Conservation (phyloP, 1,284 basidiomycete species). For the Kalmanozyma brasiliensis region DNA sequence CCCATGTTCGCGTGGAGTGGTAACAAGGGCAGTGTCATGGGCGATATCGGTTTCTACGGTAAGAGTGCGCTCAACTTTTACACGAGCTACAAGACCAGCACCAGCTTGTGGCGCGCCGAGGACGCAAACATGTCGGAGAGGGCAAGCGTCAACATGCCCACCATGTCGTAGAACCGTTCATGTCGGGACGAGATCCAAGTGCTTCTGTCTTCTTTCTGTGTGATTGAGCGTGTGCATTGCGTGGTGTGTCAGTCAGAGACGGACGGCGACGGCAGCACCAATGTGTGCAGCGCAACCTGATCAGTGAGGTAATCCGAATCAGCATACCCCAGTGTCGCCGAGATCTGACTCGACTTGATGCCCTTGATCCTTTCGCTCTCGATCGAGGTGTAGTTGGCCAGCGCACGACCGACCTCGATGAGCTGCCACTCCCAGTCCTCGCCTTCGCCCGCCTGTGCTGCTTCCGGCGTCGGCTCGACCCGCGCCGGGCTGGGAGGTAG, state of each 20-base stretch:
- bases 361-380: slow-evolving; percentile 91
- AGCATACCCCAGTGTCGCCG: slow-evolving; percentile 85
- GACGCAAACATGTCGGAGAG: slow-evolving; percentile 49
- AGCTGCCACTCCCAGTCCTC: slow-evolving; percentile 75
- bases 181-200: too few relatives aligned
- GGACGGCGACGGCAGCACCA: slow-evolving; percentile 18
- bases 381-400: slow-evolving; percentile 94
- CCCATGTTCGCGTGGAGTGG: slow-evolving; percentile 94
- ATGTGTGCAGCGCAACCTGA: slow-evolving; percentile 55
- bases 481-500: neutral
- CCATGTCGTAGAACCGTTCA: slow-evolving; percentile 44
- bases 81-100: slow-evolving; percentile 57
- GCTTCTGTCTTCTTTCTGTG: neutral
- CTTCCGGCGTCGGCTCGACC: neutral
- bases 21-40: slow-evolving; percentile 87
- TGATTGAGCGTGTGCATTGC: neutral
- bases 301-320: slow-evolving; percentile 97
- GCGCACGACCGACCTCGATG: slow-evolving; percentile 88
- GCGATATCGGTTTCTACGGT: slow-evolving; percentile 69
- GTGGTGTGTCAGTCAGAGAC: neutral
- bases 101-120: slow-evolving; percentile 52
- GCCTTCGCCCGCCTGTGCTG: neutral
- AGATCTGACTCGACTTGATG: slow-evolving; percentile 74
- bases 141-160: slow-evolving; percentile 62
- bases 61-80: slow-evolving; percentile 60